Base-by-base conservation (phyloP, 108 stramenopile genomes). In the Stephanodiscus minutulus region DNA sequence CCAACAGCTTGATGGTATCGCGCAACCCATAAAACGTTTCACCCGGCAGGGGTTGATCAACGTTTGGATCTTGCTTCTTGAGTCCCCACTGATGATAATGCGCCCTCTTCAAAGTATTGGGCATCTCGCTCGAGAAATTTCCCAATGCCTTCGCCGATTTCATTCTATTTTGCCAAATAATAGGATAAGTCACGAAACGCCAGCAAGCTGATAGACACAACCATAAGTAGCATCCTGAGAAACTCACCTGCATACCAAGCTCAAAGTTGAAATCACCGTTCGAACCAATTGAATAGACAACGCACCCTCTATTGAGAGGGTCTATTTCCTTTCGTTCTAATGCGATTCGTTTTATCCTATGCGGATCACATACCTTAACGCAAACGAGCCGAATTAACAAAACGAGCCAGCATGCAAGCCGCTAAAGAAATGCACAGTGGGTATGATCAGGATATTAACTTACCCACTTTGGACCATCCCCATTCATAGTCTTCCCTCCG, bases 81-180 rank as follows among this genome's bases (percentile, higher is more conserved):
- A 89, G 39, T 18, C 88, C 88, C 85, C 83, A 84, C 61, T 71
- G 69, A 74, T 88, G 88, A 70, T 76, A 88, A 60, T 85, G 60
- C 9, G 66, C 65, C 11, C 83, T 72, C 44, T 81, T 64, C 59
- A 76, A 33, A 70, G 46, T 58, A 49, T 48, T 21, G 15, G 66
- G 72, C 1, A 73, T 75, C n/a, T n/a, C n/a, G n/a, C n/a, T n/a
- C n/a, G n/a, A n/a, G 85, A 59, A 84, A 82, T 48, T 88, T 83
- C 52, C 87, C 85, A 11, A 70, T 57, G 5, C 72, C 77, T 31
- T 54, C 63, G 7, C 82, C 77, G 3, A 81, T 44, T 21, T 61
- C 52, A 0, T 81, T 65, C 46, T 11, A 9, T 39, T 39, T 39
- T 9, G 39, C 39, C 7, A 39, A 11, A 8, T 8, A 39, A 1